A percentile compares a stretch with the other conserved stretches of the same genome.
Evolutionary conservation across 345 rosid genomes (phyloP).

Genomic region (Boechera retrofracta): DNA sequence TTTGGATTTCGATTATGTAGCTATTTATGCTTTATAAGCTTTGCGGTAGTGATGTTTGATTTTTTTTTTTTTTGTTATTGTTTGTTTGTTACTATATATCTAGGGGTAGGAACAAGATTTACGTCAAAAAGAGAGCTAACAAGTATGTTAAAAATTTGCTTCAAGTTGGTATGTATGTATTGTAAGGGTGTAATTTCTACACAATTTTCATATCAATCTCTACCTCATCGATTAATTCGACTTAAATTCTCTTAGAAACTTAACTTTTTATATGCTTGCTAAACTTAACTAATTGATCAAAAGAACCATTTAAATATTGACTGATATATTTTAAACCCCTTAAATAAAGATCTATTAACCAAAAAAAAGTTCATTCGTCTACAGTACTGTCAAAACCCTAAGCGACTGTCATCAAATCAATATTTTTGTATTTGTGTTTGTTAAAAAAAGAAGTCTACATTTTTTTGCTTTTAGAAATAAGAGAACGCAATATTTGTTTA

Average conservation of each 20-base stretch:
- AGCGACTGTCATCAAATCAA: too few relatives aligned
- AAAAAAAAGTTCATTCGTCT: too few relatives aligned
- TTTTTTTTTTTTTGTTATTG: not conserved
- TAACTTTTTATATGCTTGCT: not conserved
- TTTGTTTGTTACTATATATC: not conserved
- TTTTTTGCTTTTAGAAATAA: too few relatives aligned
- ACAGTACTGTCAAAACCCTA: too few relatives aligned
- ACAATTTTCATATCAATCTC: not conserved
- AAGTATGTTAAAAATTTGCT: not conserved
- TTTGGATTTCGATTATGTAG: constrained; percentile 14
- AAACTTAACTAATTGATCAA: not conserved
- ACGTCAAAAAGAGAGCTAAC: not conserved
- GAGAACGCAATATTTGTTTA: too few relatives aligned
- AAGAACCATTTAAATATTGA: too few relatives aligned
- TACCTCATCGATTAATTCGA: not conserved
- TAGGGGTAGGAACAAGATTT: constrained; percentile 6
- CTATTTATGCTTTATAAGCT: not conserved
- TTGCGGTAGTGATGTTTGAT: not conserved
- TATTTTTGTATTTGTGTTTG: too few relatives aligned
- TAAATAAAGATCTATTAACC: too few relatives aligned
- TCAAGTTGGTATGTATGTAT: constrained; percentile 9
- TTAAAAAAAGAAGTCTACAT: too few relatives aligned
- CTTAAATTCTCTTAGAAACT: not conserved
- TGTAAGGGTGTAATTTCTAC: not conserved
- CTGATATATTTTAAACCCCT: too few relatives aligned